Conservation (phyloP, 768 basidiomycete species). For the Tulasnella sp. region DNA sequence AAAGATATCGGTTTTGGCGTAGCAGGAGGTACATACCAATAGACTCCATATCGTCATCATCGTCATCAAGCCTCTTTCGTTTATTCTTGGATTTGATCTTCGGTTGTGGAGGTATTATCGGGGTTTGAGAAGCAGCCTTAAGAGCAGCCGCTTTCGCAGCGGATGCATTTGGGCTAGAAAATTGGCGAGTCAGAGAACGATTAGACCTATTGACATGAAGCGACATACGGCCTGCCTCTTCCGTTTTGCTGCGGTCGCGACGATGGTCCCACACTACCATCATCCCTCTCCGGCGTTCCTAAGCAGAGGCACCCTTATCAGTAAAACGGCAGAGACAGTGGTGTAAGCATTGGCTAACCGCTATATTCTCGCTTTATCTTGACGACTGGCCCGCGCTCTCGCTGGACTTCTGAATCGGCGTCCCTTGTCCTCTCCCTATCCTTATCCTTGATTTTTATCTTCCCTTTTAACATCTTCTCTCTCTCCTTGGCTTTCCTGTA, state of each 20-base stretch:
- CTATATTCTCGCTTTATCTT: constrained; percentile 67
- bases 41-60: constrained; percentile 17
- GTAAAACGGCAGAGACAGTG: background rate
- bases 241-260: background rate
- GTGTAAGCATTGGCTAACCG: constrained; percentile 46
- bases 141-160: constrained; percentile 15
- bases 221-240: background rate
- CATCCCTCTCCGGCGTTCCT: constrained; percentile 12
- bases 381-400: constrained; percentile 38
- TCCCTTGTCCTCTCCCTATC: constrained; percentile 34
- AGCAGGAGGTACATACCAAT: constrained; percentile 16
- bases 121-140: background rate
- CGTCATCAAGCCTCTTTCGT: constrained; percentile 17
- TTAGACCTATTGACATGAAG: background rate
- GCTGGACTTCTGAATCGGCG: constrained; percentile 59
- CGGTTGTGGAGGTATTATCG: background rate
- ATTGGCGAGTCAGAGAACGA: background rate
- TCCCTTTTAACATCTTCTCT: constrained; percentile 35
- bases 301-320: background rate
- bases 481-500: constrained; percentile 39
- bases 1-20: background rate
- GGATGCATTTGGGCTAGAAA: constrained; percentile 1
- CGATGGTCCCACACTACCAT: background rate
- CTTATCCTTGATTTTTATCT: constrained; percentile 52
- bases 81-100: constrained; percentile 14